Conservation (phyloP, 257 asterid genomes). For the Paraleonurus japonicus region DNA sequence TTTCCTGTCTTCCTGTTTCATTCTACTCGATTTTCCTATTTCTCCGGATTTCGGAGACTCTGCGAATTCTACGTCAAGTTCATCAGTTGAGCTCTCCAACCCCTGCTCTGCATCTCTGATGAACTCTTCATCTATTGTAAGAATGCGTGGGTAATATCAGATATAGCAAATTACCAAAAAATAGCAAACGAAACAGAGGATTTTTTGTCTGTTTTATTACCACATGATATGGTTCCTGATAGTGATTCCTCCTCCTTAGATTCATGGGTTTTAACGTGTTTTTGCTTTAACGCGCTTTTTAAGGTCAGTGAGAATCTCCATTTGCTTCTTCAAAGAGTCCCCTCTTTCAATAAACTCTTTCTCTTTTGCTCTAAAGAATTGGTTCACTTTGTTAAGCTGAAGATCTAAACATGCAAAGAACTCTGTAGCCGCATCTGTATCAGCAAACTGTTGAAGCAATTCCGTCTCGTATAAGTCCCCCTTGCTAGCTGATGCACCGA, state of each 20-base stretch:
- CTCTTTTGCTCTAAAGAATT: slow-evolving; percentile 66
- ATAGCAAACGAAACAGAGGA: slow-evolving; percentile 10
- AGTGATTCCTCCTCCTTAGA: slow-evolving; percentile 62
- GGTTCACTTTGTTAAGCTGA: slow-evolving; percentile 91
- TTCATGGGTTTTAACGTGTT: slow-evolving; percentile 37
- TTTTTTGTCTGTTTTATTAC: slow-evolving; percentile 31
- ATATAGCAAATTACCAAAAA: not conserved
- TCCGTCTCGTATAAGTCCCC: slow-evolving; percentile 78
- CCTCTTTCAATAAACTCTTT: slow-evolving; percentile 85
- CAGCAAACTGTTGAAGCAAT: slow-evolving; percentile 66
- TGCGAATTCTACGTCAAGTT: slow-evolving; percentile 26
- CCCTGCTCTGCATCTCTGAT: slow-evolving; percentile 48
- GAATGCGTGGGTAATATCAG: not conserved
- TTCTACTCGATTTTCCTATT: slow-evolving; percentile 38
- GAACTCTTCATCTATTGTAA: slow-evolving; percentile 58
- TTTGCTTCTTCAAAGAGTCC: slow-evolving; percentile 66
- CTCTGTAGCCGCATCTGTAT: slow-evolving; percentile 62
- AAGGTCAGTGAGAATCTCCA: slow-evolving; percentile 75
- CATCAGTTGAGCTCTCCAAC: slow-evolving; percentile 37
- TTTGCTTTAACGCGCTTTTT: slow-evolving; percentile 48
- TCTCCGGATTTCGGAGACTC: slow-evolving; percentile 45
- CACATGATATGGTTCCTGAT: slow-evolving; percentile 79
- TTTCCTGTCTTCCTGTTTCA: slow-evolving; percentile 43
- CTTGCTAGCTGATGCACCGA: slow-evolving; percentile 43
- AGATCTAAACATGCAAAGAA: slow-evolving; percentile 69